These are phyloP conservation scores for Talaromyces islandicus DNA, from an alignment of 2,329 filamentous ascomycete species.

Conservation along the genomic window DNA sequence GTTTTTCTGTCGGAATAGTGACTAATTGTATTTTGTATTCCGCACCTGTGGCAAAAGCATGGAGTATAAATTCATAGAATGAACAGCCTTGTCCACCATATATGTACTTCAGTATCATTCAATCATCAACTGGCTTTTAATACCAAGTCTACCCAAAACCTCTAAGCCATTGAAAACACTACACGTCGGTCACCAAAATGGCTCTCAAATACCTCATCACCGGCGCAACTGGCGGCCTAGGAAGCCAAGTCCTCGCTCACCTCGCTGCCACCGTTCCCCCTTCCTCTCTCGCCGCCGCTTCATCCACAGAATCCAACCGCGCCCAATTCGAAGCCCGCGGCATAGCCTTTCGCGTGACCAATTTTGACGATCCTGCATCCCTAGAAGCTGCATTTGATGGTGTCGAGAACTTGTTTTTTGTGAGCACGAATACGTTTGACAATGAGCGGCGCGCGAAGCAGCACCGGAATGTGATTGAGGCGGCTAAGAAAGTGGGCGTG, in stretches of 20 bases:
- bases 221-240: constrained; percentile 33
- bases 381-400: constrained; percentile 45
- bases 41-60: not conserved
- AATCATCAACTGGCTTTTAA: not conserved
- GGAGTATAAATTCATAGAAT: not conserved
- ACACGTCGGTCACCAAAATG: constrained; percentile 13
- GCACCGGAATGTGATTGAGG: constrained; percentile 47
- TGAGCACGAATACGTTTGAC: constrained; percentile 50
- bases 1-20: not conserved
- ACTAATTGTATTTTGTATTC: not conserved
- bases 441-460: constrained; percentile 42
- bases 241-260: constrained; percentile 27
- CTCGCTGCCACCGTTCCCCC: constrained; percentile 31
- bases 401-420: constrained; percentile 51
- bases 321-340: constrained; percentile 35
- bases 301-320: constrained; percentile 40
- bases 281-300: constrained; percentile 46
- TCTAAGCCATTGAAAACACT: too few relatives aligned
- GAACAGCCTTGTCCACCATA: not conserved
- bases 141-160: not conserved
- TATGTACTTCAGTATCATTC: not conserved
- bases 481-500: constrained; percentile 48
- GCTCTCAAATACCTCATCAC: constrained; percentile 33
- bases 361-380: constrained; percentile 45
- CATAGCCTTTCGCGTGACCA: constrained; percentile 46